Conservation (phyloP, 2,329 filamentous ascomycete genomes). For the Whalleya microplaca region DNA sequence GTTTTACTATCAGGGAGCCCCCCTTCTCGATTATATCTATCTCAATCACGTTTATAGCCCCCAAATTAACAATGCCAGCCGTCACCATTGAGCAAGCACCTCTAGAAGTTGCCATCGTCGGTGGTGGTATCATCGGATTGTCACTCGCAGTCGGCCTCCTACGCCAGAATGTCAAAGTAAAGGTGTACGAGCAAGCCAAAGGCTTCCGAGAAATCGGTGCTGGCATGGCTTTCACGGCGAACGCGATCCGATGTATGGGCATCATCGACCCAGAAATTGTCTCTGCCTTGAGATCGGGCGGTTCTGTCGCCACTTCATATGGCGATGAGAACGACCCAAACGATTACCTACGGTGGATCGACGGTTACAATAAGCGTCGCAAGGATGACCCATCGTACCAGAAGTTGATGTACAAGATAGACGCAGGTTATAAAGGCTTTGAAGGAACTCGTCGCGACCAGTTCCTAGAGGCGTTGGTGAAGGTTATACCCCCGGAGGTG, state of each 20-base stretch:
- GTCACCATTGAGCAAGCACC: constrained; percentile 3
- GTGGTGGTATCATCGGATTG: constrained; percentile 32
- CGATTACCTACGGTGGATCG: constrained; percentile 27
- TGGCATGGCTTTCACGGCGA: constrained; percentile 31
- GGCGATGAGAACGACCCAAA: constrained; percentile 21
- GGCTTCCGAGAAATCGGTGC: constrained; percentile 32
- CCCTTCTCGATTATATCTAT: too few species aligned
- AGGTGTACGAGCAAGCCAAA: constrained; percentile 27
- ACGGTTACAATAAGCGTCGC: constrained; percentile 25
- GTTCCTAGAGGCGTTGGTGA: constrained; percentile 52
- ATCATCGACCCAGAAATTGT: constrained; percentile 26
- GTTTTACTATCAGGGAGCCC: too few species aligned
- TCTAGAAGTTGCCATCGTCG: constrained; percentile 28
- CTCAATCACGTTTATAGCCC: too few species aligned
- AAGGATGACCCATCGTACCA: constrained; percentile 22
- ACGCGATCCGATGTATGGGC: constrained; percentile 28
- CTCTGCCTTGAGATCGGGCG: constrained; percentile 19
- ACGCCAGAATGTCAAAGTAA: constrained; percentile 23
- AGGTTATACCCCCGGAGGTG: constrained; percentile 47
- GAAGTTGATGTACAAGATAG: constrained; percentile 18
- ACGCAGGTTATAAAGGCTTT: constrained; percentile 21
- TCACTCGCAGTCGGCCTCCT: constrained; percentile 25
- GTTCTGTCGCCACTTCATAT: constrained; percentile 17
- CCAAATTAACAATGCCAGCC: too few species aligned
- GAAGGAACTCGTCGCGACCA: constrained; percentile 47